Percentiles rank a stretch among this genome's conserved stretches.
Conservation (phyloP, 2,329 filamentous ascomycete genomes). For the Epicoccum sorghinum region DNA sequence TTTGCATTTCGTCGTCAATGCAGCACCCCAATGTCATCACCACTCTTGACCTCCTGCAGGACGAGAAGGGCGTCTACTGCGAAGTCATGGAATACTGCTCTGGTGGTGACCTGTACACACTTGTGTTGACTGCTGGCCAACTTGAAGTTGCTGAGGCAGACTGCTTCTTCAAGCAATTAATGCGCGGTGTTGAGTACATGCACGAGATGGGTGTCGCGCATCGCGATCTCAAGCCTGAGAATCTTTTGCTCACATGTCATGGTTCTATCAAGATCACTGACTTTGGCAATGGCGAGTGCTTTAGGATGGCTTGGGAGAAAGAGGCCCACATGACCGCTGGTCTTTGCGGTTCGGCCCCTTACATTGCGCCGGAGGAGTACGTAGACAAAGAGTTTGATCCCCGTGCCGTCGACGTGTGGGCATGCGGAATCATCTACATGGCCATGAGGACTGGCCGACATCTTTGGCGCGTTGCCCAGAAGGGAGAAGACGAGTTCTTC, state of each 20-base stretch:
- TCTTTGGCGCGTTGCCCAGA: constrained; percentile 95
- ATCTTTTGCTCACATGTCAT: constrained; percentile 88
- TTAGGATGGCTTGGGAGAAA: constrained; percentile 99
- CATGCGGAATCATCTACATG: constrained; percentile 99
- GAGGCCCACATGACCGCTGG: constrained; percentile 98
- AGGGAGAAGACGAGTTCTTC: constrained; percentile 97
- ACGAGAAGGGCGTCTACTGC: constrained; percentile 96
- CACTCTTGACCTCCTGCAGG: constrained; percentile 91
- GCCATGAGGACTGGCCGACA: constrained; percentile 97
- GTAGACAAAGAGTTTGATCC: constrained; percentile 95
- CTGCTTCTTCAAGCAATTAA: constrained; percentile 98
- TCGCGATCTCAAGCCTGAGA: constrained; percentile 95
- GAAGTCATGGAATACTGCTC: constrained; percentile 99
- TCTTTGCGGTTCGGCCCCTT: constrained; percentile 93
- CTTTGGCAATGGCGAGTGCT: constrained; percentile 98
- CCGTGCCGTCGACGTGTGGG: constrained; percentile 97
- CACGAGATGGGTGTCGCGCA: constrained; percentile 99
- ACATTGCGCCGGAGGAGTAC: constrained; percentile 97
- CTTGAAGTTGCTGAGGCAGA: constrained; percentile 92
- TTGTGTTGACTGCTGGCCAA: constrained; percentile 89
- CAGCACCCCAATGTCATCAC: constrained; percentile 98
- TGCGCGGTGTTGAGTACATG: constrained; percentile 98
- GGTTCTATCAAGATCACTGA: constrained; percentile 97
- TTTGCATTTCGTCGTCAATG: constrained; percentile 96
- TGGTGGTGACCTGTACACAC: constrained; percentile 91